Conservation (phyloP, 179 eudicot genomes). For the Vitellaria paradoxa region DNA sequence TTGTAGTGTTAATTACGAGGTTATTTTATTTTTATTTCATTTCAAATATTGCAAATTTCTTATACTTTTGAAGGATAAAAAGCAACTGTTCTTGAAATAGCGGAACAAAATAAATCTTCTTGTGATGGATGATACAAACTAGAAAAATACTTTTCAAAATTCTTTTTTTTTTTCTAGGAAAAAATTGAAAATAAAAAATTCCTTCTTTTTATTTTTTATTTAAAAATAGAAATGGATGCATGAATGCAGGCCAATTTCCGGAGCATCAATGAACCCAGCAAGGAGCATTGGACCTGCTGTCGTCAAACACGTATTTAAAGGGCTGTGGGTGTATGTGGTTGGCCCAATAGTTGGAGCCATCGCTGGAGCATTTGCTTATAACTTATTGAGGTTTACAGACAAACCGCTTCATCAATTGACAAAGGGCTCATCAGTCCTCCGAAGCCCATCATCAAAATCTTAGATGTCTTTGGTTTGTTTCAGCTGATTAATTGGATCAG, state of each 20-base stretch:
- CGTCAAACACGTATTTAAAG: slow-evolving; percentile 42
- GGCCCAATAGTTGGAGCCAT: slow-evolving; percentile 64
- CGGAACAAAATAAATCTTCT: no score
- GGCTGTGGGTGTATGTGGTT: slow-evolving; percentile 63
- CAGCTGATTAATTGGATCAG: no score
- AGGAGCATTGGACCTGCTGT: slow-evolving; percentile 78
- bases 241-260: slow-evolving; percentile 52
- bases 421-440: slow-evolving; percentile 32
- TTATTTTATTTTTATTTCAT: no score
- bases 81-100: no score
- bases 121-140: no score
- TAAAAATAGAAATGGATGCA: no score
- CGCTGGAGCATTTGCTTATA: slow-evolving; percentile 51
- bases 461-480: background rate
- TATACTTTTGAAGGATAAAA: no score
- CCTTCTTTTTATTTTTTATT: no score
- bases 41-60: no score
- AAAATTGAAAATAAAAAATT: background rate
- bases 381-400: slow-evolving; percentile 37
- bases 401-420: slow-evolving; percentile 38
- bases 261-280: slow-evolving; percentile 90
- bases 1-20: no score
- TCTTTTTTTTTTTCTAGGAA: background rate
- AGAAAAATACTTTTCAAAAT: background rate
- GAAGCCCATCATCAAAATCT: background rate